phyloP scores from a whole-genome alignment of 768 basidiomycete species.

The Mrakia frigida region DNA sequence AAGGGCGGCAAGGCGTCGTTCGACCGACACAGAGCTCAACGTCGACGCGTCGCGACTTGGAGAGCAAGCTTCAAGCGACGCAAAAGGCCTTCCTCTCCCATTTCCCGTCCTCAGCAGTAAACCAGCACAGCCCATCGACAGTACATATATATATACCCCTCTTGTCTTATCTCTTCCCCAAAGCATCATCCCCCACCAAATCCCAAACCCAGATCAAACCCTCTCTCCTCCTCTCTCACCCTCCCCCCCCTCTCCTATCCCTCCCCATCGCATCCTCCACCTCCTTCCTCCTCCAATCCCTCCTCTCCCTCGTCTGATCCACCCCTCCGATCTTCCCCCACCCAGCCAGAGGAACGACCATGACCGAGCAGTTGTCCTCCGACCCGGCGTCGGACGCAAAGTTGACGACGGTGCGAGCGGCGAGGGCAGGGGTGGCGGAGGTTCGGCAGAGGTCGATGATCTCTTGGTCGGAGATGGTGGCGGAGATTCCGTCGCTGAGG shows the following conservation, averaged over 20 bases:
- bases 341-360: conserved; percentile 85
- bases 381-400: conserved; percentile 52
- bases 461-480: conserved; percentile 86
- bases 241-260: conserved; percentile 12
- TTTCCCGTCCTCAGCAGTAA: too few species aligned
- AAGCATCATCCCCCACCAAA: too few species aligned
- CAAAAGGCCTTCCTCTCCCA: too few species aligned
- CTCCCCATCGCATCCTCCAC: conserved; percentile 22
- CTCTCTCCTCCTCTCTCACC: not conserved
- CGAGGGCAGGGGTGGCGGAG: conserved; percentile 6
- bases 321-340: conserved; percentile 70
- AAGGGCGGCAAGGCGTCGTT: too few species aligned
- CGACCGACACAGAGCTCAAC: too few species aligned
- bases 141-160: too few species aligned
- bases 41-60: too few species aligned
- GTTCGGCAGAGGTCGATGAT: conserved; percentile 65
- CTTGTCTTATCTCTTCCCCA: too few species aligned
- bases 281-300: conserved; percentile 29
- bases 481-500: conserved; percentile 71
- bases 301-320: conserved; percentile 22
- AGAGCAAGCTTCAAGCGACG: too few species aligned
- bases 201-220: too few species aligned
- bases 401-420: conserved; percentile 17
- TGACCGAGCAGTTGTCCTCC: conserved; percentile 84
- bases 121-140: too few species aligned